These are phyloP conservation scores for Multifurca ochricompacta DNA, from an alignment of 768 basidiomycete genomes.

Conservation along the genomic window DNA sequence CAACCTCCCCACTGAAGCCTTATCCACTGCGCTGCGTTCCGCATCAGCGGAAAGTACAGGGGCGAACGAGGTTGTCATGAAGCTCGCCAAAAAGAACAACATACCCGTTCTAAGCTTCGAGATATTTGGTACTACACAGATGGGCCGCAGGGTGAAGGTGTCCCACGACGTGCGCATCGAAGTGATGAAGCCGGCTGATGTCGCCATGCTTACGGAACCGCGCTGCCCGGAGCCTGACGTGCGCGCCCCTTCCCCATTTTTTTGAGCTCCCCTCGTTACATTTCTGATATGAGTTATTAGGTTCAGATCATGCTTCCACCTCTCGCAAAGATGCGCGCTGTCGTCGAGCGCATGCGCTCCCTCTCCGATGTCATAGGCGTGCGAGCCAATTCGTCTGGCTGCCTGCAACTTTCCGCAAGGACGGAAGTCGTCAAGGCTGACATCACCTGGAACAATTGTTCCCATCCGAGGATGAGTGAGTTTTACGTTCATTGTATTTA, in stretches of 20 bases:
- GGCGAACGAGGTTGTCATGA: conserved; percentile 65
- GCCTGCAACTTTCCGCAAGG: conserved; percentile 45
- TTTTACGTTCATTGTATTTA: neutral
- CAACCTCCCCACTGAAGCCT: conserved; percentile 62
- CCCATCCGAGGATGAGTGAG: conserved; percentile 50
- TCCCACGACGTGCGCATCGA: conserved; percentile 79
- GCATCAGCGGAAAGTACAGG: conserved; percentile 22
- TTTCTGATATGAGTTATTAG: too few species aligned
- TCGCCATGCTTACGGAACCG: conserved; percentile 67
- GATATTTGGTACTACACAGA: conserved; percentile 55
- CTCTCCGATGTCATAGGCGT: conserved; percentile 65
- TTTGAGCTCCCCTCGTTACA: too few species aligned
- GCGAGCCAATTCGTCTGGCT: conserved; percentile 58
- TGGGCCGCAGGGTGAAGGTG: conserved; percentile 56
- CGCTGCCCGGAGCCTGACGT: conserved; percentile 84
- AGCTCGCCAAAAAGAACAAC: conserved; percentile 80
- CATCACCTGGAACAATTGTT: conserved; percentile 71
- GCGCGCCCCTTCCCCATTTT: too few species aligned
- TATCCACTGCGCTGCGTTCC: conserved; percentile 67
- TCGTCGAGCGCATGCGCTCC: conserved; percentile 64
- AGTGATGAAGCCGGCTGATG: conserved; percentile 68
- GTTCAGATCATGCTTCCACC: conserved; percentile 72
- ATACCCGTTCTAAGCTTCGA: conserved; percentile 73
- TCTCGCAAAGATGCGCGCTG: conserved; percentile 65
- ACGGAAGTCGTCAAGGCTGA: conserved; percentile 73